A percentile compares a stretch with the other conserved stretches of the same genome.
These are phyloP conservation scores for Penicillium sp. DNA, from an alignment of 2,329 filamentous ascomycete species.

Conservation along the genomic window DNA sequence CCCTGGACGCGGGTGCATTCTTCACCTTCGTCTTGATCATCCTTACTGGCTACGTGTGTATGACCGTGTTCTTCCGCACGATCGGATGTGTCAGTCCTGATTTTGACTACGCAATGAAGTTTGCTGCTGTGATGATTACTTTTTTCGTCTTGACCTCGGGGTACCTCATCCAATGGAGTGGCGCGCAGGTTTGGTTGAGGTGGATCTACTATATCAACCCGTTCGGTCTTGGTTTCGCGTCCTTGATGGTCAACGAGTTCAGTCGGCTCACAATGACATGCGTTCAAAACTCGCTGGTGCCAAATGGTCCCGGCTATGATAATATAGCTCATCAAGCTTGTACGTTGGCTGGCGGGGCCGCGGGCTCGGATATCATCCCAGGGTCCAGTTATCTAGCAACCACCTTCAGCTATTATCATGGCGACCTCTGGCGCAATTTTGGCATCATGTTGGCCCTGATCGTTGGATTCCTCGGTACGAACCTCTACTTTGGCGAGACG, in stretches of 20 bases:
- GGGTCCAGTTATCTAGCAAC: constrained; percentile 68
- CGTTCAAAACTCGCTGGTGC: constrained; percentile 65
- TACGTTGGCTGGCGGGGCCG: constrained; percentile 68
- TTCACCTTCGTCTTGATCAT: constrained; percentile 74
- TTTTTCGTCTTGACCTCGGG: constrained; percentile 79
- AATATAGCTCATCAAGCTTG: constrained; percentile 76
- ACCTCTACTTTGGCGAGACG: constrained; percentile 41
- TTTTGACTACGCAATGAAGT: constrained; percentile 83
- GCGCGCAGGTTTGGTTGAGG: constrained; percentile 70
- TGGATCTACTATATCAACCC: constrained; percentile 81
- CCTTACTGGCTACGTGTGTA: constrained; percentile 65
- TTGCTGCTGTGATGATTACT: constrained; percentile 74
- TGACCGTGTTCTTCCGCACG: constrained; percentile 76
- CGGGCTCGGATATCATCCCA: constrained; percentile 62
- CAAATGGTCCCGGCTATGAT: constrained; percentile 66
- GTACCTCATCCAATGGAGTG: constrained; percentile 78
- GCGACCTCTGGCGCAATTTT: constrained; percentile 67
- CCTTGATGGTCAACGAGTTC: constrained; percentile 88
- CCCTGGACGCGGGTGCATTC: constrained; percentile 70
- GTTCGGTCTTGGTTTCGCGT: constrained; percentile 70
- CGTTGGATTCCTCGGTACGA: constrained; percentile 35
- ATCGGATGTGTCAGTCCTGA: constrained; percentile 73
- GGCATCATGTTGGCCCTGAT: constrained; percentile 41
- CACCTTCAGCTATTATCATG: constrained; percentile 64
- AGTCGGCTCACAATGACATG: constrained; percentile 67